Conservation (phyloP, 768 basidiomycete genomes). For the Cystofilobasidium bisporidii region DNA sequence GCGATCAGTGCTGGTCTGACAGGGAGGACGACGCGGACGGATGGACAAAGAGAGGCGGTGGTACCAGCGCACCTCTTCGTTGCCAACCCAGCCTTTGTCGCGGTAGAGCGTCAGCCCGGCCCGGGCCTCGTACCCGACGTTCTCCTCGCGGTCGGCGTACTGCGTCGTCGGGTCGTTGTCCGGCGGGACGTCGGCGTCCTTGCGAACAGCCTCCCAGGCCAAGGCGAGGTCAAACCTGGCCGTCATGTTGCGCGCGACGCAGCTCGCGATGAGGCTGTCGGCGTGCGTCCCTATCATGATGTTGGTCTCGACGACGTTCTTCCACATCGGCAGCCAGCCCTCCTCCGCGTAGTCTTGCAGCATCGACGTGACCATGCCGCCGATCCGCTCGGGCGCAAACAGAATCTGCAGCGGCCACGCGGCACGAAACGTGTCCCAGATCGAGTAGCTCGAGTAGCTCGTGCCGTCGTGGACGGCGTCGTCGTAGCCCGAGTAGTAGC, state of each 20-base stretch:
- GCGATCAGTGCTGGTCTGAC: too few species aligned
- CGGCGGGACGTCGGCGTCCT: constrained; percentile 53
- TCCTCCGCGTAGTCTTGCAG: constrained; percentile 63
- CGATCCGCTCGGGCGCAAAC: constrained; percentile 64
- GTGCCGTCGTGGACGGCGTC: constrained; percentile 56
- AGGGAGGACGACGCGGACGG: too few species aligned
- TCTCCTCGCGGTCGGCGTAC: constrained; percentile 63
- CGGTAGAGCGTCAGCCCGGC: constrained; percentile 66
- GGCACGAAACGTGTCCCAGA: constrained; percentile 66
- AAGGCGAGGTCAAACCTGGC: constrained; percentile 52
- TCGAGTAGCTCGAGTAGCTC: constrained; percentile 64
- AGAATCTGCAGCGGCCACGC: constrained; percentile 70
- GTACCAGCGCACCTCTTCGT: constrained; percentile 43
- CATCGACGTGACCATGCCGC: constrained; percentile 70
- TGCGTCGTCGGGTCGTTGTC: constrained; percentile 30
- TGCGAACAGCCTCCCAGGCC: constrained; percentile 65
- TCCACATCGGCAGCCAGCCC: constrained; percentile 87
- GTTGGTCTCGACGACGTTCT: constrained; percentile 59
- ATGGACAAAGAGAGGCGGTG: too few species aligned
- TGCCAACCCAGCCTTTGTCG: constrained; percentile 62
- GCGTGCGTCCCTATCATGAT: constrained; percentile 59
- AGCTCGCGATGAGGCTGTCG: constrained; percentile 66
- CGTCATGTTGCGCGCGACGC: constrained; percentile 55
- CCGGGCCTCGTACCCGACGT: constrained; percentile 55
- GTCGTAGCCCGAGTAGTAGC: constrained; percentile 54